Conservation (phyloP, 2,329 filamentous ascomycete species). For the Coniella vitis region DNA sequence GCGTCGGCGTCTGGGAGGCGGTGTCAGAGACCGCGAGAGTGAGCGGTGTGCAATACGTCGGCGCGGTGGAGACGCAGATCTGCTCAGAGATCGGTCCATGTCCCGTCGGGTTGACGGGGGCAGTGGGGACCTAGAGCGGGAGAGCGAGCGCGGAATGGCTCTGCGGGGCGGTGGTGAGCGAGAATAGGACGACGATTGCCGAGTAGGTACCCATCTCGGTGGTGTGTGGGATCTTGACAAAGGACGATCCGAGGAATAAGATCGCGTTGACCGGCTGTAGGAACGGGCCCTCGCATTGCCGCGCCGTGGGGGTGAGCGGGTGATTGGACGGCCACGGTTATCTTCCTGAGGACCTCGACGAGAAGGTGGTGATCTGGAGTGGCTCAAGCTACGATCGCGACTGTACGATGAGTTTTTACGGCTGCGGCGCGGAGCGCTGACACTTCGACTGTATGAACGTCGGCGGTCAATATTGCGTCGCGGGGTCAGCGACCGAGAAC, state of each 20-base stretch:
- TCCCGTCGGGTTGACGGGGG: not conserved
- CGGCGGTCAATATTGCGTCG: constrained; percentile 30
- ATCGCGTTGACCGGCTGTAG: constrained; percentile 13
- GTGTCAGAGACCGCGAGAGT: constrained; percentile 4
- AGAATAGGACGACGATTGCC: constrained; percentile 8
- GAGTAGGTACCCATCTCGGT: constrained; percentile 2
- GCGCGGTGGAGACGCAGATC: constrained; percentile 10
- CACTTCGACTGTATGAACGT: constrained; percentile 27
- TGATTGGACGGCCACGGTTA: constrained; percentile 11
- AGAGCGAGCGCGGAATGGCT: constrained; percentile 2
- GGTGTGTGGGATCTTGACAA: constrained; percentile 10
- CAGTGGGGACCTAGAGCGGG: constrained; percentile 1
- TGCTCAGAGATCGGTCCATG: not conserved
- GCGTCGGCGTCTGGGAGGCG: constrained; percentile 2
- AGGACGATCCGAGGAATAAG: constrained; percentile 12
- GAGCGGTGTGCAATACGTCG: constrained; percentile 1
- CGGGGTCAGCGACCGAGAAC: constrained; percentile 37
- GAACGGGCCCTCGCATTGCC: constrained; percentile 7
- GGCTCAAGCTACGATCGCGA: constrained; percentile 26
- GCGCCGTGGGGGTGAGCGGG: constrained; percentile 10
- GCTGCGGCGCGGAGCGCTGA: constrained; percentile 22
- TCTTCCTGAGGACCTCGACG: constrained; percentile 9
- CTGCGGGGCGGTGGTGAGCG: constrained; percentile 13
- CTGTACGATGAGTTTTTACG: constrained; percentile 14
- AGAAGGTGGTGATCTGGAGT: constrained; percentile 23